Conservation (phyloP, 2,329 filamentous ascomycete genomes). For the Penicillium concentricum region DNA sequence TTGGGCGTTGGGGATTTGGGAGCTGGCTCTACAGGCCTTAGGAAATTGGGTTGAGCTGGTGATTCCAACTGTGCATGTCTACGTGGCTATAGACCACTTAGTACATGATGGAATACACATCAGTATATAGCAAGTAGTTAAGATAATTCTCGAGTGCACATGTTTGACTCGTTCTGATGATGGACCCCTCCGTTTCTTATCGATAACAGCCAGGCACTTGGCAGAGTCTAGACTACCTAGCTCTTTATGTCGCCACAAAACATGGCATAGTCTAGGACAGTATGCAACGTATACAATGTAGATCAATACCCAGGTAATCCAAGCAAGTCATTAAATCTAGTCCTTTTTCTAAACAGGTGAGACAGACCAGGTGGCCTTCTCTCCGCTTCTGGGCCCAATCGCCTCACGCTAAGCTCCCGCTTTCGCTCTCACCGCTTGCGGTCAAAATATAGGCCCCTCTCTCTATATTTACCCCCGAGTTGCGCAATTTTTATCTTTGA, state of each 20-base stretch:
- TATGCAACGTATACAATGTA: background rate
- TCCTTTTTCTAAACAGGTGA: background rate
- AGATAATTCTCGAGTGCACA: background rate
- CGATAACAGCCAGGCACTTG: slow-evolving; percentile 24
- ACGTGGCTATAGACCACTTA: background rate
- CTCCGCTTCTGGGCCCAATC: slow-evolving; percentile 9
- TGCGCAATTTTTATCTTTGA: slow-evolving; percentile 5
- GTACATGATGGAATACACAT: background rate
- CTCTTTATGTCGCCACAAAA: background rate
- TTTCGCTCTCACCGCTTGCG: slow-evolving; percentile 32
- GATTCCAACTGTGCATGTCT: background rate
- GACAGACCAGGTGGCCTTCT: slow-evolving; percentile 14
- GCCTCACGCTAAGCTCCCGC: slow-evolving; percentile 16
- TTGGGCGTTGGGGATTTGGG: slow-evolving; percentile 5
- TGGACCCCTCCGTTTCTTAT: slow-evolving; percentile 21
- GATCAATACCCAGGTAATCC: background rate
- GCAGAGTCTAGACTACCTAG: no score
- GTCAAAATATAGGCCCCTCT: slow-evolving; percentile 22
- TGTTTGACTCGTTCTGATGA: background rate
- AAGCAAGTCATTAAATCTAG: background rate
- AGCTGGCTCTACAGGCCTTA: background rate
- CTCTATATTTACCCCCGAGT: slow-evolving; percentile 19
- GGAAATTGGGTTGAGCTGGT: background rate
- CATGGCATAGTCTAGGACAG: background rate
- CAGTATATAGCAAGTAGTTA: background rate